Evolutionary conservation across 208 protist genomes (phyloP).

Genomic region (Plasmodiophora brassicae): DNA sequence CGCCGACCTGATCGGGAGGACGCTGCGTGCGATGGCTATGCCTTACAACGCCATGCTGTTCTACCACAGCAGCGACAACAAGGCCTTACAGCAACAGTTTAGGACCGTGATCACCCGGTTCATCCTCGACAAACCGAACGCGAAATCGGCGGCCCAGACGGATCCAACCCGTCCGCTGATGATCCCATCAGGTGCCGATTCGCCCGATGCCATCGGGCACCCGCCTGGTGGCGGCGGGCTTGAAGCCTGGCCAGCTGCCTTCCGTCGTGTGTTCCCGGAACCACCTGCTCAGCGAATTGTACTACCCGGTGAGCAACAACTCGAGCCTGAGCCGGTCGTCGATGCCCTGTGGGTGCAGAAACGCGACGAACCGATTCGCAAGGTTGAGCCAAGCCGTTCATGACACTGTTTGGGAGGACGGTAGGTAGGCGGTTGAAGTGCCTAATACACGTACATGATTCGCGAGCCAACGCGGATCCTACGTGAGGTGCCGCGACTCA

Average conservation of each 20-base stretch:
- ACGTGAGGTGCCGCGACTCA: too few species aligned
- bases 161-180: background rate
- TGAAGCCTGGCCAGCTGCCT: background rate
- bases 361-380: background rate
- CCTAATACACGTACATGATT: too few species aligned
- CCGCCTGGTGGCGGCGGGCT: background rate
- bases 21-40: background rate
- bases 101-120: background rate
- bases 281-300: background rate
- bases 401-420: too few species aligned
- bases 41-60: background rate
- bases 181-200: background rate
- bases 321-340: conserved; percentile 5
- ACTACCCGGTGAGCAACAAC: background rate
- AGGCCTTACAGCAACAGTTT: background rate
- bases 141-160: background rate
- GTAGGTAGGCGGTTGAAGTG: too few species aligned
- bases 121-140: background rate
- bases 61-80: background rate
- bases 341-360: background rate
- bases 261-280: background rate
- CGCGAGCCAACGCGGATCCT: too few species aligned
- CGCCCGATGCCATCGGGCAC: background rate
- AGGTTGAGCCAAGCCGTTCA: too few species aligned
- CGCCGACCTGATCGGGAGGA: background rate